Conservation (phyloP, 1,284 basidiomycete species). For the Tilletia horrida region DNA sequence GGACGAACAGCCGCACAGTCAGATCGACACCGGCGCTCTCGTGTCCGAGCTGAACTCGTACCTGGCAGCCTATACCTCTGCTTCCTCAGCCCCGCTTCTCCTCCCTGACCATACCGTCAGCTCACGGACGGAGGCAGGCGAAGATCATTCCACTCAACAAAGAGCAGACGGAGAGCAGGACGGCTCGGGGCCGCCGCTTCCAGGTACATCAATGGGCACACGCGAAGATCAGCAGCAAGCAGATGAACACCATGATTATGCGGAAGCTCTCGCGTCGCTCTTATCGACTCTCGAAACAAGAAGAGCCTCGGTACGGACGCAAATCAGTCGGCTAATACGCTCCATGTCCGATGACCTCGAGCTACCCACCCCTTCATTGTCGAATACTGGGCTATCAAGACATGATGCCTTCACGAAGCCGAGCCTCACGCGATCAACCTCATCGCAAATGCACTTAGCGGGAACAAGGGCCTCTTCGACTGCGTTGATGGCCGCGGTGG, state of each 20-base stretch:
- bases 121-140: background rate
- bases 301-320: background rate
- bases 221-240: background rate
- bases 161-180: background rate
- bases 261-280: background rate
- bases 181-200: background rate
- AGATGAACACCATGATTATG: background rate
- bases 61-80: slow-evolving; percentile 8
- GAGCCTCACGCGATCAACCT: background rate
- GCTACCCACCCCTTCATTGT: background rate
- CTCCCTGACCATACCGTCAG: background rate
- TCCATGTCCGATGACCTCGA: slow-evolving; percentile 4
- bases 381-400: background rate
- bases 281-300: slow-evolving; percentile 7
- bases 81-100: background rate
- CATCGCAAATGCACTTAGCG: background rate
- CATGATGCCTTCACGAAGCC: background rate
- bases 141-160: background rate
- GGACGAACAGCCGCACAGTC: no score
- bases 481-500: background rate
- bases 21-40: slow-evolving; percentile 14
- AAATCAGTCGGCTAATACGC: slow-evolving; percentile 1
- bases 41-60: slow-evolving; percentile 17
- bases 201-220: background rate
- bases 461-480: background rate